Evolutionary conservation across 371 early-diverging fungal species (phyloP).

Genomic region (Syncephalis plumigaleata): DNA sequence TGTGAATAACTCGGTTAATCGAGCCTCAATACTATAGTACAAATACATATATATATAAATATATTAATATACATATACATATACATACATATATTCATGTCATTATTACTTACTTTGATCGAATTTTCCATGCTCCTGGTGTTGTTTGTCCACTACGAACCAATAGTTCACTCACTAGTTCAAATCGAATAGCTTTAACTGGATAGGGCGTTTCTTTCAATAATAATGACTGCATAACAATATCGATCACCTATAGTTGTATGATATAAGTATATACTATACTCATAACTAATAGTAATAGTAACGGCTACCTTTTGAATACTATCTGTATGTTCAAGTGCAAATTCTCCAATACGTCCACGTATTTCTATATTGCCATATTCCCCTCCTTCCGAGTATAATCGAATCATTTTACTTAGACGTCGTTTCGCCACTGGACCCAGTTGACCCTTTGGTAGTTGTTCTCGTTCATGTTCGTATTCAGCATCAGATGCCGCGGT

Average conservation of each 20-base stretch:
- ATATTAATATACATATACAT: background rate
- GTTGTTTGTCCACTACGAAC: slow-evolving; percentile 66
- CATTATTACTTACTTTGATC: slow-evolving; percentile 25
- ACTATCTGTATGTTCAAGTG: slow-evolving; percentile 68
- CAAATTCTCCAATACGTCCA: slow-evolving; percentile 71
- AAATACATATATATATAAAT: no score
- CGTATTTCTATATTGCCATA: slow-evolving; percentile 17
- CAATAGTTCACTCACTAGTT: slow-evolving; percentile 70
- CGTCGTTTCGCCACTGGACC: slow-evolving; percentile 39
- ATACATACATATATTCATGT: background rate
- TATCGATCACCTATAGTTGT: slow-evolving; percentile 34
- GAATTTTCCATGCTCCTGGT: slow-evolving; percentile 74
- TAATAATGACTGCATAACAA: slow-evolving; percentile 39
- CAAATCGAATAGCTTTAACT: slow-evolving; percentile 53
- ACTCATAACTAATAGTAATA: no score
- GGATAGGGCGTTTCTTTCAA: slow-evolving; percentile 35
- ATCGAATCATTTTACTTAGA: slow-evolving; percentile 30
- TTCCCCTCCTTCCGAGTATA: slow-evolving; percentile 34
- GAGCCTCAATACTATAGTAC: slow-evolving; percentile 38
- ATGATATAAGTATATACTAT: background rate
- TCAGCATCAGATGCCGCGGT: slow-evolving; percentile 23
- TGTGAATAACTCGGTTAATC: slow-evolving; percentile 42
- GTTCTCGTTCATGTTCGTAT: slow-evolving; percentile 28
- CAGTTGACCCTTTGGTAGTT: slow-evolving; percentile 27
- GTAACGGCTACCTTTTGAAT: slow-evolving; percentile 58